Base-by-base conservation (phyloP, 495 filamentous ascomycete species). In the Talaromyces trachyspermus region DNA sequence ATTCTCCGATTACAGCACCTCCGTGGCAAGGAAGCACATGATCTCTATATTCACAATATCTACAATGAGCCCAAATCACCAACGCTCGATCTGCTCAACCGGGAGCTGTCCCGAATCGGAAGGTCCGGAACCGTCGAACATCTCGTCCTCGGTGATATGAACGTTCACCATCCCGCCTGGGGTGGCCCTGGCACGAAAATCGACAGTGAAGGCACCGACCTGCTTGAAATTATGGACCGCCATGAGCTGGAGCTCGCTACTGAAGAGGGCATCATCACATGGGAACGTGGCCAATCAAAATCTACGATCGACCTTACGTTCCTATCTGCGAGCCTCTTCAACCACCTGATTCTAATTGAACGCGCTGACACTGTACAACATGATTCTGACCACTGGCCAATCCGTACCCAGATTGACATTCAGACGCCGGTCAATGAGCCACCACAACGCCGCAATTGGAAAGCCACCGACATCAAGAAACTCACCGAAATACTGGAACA, bases 261-360 rank as follows among this genome's bases (percentile, higher is more conserved):
- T 3, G 29, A 27, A 11, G 26, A 27, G 5, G 50, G 54, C 14
- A 45, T 36, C 0, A 30, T 50, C 3, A 56, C 50, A 0, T 30
- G 47, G 2, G 37, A 43, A 1, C 42, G 44, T 14, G 39, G 15
- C 2, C 42, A 43, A 4, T 8, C 11, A 1, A 7, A 24, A 8
- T 40, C 33, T 0, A 56, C 53, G 0, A 51, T 58, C 11, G 52
- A 58, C 29, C 50, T 55, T 1, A 48, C 49, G 1, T 36, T 55
- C 0, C 32, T 35, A 0, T 49, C 47, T 0, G 3, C 25, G 3
- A 23, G 12, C 0, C 40, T 55, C 0, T 11, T 18, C 0, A 32
- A 38, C 11, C 18, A 37, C 1, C 20, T 55, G 2, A 30, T 53
- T 0, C 11, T 12, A 20, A 49, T 19, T 12, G 33, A 48, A 19